A percentile compares a stretch with the other conserved stretches of the same genome.
Conservation (phyloP, 108 stramenopile species). For the Phaeodactylum tricornutum region DNA sequence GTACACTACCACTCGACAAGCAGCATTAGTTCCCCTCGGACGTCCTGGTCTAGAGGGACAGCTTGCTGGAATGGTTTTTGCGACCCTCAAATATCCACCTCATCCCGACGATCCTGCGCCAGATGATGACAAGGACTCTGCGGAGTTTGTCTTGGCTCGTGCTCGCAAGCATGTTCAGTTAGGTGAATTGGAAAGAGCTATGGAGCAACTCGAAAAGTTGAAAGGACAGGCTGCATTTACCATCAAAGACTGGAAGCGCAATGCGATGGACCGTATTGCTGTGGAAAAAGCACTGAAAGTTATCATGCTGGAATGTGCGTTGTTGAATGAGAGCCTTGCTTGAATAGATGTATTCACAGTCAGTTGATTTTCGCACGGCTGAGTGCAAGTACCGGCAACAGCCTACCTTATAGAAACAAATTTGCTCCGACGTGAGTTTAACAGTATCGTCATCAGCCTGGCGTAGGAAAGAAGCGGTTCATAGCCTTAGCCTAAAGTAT, state of each 20-base stretch:
- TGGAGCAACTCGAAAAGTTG: conserved; percentile 50
- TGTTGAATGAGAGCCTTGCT: conserved; percentile 54
- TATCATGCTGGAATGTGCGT: conserved; percentile 73
- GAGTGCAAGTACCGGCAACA: too few species aligned
- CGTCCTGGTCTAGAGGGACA: conserved; percentile 59
- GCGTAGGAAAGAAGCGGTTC: too few species aligned
- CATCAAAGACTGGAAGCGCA: conserved; percentile 61
- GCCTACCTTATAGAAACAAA: too few species aligned
- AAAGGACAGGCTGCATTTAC: conserved; percentile 67
- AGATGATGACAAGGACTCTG: conserved; percentile 37
- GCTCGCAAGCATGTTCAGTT: conserved; percentile 57
- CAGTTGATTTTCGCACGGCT: too few species aligned
- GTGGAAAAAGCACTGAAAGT: conserved; percentile 74
- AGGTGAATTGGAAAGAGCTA: conserved; percentile 65
- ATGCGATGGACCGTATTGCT: conserved; percentile 55
- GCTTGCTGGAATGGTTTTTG: conserved; percentile 63
- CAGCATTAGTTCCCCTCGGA: conserved; percentile 67
- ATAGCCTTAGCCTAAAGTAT: too few species aligned
- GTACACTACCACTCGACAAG: conserved; percentile 46
- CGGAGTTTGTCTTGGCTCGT: conserved; percentile 58
- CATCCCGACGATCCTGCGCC: conserved; percentile 49
- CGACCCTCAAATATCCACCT: conserved; percentile 52
- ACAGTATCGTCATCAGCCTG: too few species aligned
- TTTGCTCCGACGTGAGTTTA: too few species aligned
- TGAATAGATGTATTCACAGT: too few species aligned